Conservation (phyloP, 2,329 filamentous ascomycete species). For the Fusarium circinatum region DNA sequence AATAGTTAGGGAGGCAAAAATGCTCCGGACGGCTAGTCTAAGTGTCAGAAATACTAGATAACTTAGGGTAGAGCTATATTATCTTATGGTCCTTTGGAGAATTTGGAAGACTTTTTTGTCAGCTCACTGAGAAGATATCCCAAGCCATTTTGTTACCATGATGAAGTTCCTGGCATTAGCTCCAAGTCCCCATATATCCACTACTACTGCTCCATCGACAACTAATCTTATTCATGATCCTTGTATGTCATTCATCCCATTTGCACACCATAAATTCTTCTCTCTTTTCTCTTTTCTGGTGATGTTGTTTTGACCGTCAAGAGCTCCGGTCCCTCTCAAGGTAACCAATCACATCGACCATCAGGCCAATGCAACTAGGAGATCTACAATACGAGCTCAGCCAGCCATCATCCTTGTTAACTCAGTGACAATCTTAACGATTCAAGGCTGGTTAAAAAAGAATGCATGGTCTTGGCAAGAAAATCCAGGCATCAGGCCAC, state of each 20-base stretch:
- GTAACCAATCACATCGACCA: not conserved
- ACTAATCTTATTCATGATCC: not conserved
- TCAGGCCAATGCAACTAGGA: not conserved
- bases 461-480: not conserved
- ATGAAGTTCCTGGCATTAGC: not conserved
- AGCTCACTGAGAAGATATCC: rapidly evolving
- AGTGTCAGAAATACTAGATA: rapidly evolving
- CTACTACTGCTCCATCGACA: not conserved
- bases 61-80: rapidly evolving
- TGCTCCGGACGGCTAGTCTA: not conserved
- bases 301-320: too few relatives aligned
- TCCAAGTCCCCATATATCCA: not conserved
- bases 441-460: rapidly evolving
- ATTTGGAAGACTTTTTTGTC: rapidly evolving
- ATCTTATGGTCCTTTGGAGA: rapidly evolving
- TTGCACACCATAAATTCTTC: not conserved
- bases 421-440: too few relatives aligned
- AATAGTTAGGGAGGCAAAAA: rapidly evolving
- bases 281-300: not conserved
- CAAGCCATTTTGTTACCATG: rapidly evolving
- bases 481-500: not conserved
- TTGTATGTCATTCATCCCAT: not conserved
- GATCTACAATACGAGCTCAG: not conserved
- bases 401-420: not conserved
- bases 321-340: not conserved